A percentile compares a stretch with the other conserved stretches of the same genome.
These are phyloP conservation scores for Xylaria arbuscula DNA, from an alignment of 2,329 filamentous ascomycete genomes.

Conservation along the genomic window DNA sequence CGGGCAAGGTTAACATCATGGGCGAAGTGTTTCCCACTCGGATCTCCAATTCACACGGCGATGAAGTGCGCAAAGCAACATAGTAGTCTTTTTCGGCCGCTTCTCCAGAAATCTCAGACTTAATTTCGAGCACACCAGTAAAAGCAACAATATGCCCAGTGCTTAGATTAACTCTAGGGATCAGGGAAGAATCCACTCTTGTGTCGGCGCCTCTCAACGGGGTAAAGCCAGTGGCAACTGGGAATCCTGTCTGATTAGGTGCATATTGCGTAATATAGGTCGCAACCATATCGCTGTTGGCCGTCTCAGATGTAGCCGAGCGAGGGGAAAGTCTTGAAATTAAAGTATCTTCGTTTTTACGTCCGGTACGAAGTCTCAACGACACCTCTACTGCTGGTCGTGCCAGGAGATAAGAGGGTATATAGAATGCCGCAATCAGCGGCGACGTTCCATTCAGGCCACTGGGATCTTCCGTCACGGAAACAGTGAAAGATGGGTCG, in stretches of 20 bases:
- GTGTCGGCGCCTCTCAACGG: not conserved
- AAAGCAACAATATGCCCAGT: constrained; percentile 25
- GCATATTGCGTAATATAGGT: constrained; percentile 35
- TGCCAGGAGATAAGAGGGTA: constrained; percentile 51
- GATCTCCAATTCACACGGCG: constrained; percentile 56
- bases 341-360: not conserved
- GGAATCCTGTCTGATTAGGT: constrained; percentile 30
- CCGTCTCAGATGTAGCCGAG: constrained; percentile 51
- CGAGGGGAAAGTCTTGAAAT: constrained; percentile 42
- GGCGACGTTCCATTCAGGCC: constrained; percentile 54
- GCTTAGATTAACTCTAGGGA: constrained; percentile 7
- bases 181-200: constrained; percentile 3
- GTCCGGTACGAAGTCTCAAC: not conserved
- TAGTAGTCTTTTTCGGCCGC: constrained; percentile 9
- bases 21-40: constrained; percentile 50
- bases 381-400: constrained; percentile 46
- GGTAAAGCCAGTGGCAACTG: constrained; percentile 22
- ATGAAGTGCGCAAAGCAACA: constrained; percentile 21
- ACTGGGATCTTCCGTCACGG: constrained; percentile 50
- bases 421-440: constrained; percentile 56
- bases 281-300: constrained; percentile 41
- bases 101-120: not conserved
- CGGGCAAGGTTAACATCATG: constrained; percentile 54
- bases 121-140: constrained; percentile 27
- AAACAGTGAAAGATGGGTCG: constrained; percentile 49